Conservation (phyloP, 768 basidiomycete species). For the Podaxis sp. region DNA sequence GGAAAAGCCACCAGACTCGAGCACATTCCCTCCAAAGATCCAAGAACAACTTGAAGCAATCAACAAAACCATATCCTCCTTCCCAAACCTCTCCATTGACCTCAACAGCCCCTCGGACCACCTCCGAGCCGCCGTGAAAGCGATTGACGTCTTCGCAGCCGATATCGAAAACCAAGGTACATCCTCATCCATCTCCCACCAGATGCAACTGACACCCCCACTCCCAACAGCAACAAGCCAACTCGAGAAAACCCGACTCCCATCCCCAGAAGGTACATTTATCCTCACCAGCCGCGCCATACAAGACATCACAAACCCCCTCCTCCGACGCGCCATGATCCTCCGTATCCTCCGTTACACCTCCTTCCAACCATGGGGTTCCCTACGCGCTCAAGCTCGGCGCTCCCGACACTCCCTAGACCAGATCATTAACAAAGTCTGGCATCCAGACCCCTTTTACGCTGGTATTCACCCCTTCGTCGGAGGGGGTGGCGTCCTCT, state of each 20-base stretch:
- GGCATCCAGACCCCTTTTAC: conserved; percentile 31
- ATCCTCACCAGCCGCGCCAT: conserved; percentile 40
- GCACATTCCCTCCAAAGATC: conserved; percentile 28
- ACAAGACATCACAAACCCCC: conserved; percentile 28
- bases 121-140: conserved; percentile 35
- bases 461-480: conserved; percentile 35
- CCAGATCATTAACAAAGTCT: conserved; percentile 49
- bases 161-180: conserved; percentile 48
- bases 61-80: conserved; percentile 24
- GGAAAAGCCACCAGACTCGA: conserved; percentile 14
- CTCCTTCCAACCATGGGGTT: conserved; percentile 79
- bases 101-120: conserved; percentile 34
- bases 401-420: conserved; percentile 46
- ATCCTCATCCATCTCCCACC: background rate
- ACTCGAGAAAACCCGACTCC: conserved; percentile 31
- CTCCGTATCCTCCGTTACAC: conserved; percentile 63
- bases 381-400: conserved; percentile 55
- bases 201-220: conserved; percentile 8
- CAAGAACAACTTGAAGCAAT: conserved; percentile 31
- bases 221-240: conserved; percentile 38
- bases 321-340: conserved; percentile 41
- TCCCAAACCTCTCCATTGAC: conserved; percentile 24
- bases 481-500: conserved; percentile 62
- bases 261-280: conserved; percentile 51
- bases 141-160: conserved; percentile 33